Base-by-base conservation (phyloP, 179 eudicot species). In the Heliamphora pulchella region DNA sequence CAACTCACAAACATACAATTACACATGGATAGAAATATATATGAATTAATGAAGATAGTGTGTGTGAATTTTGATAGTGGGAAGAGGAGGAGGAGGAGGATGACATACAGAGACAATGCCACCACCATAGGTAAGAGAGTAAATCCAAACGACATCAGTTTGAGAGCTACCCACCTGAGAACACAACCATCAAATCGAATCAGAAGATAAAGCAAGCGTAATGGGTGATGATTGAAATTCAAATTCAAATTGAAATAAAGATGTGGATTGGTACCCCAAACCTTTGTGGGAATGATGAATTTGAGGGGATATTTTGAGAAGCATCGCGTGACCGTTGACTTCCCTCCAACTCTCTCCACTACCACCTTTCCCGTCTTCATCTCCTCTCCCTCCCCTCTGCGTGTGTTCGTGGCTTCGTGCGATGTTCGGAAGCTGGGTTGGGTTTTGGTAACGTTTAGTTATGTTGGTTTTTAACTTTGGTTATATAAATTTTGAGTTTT, bases 251-350 rank as follows among this genome's bases (percentile, higher is more conserved):
- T 51, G 31, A 31, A 15, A 47, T 44, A 18, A 2, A 14, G 6
- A 58, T 5, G 46, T 20, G 66, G 6, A 58, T 8, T 59, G 18
- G 22, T 2, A n/a, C 43, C 22, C 31, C 31, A 47, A 1, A 96
- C 99, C 97, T 94, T 96, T 17, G 80, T 89, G 81, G 98, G 99
- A 63, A 88, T 84, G 84, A 96, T 92, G 84, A 96, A 91, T 85
- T 94, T 96, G 85, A 96, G 90, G 51, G 98, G 99, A 71, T 96
- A 96, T 77, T 91, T 91, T 44, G 93, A 91, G 80, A 92, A 96
- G 85, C 96, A 92, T 7, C 91, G 86, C 11, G 85, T 89, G 31
- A 92, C 89, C 0, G 90, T 92, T 76, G 99, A 92, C 83, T 91
- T 96, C 51, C 94, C 96, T 20, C 84, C 82, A 5, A 91, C 81